Evolutionary conservation across 2,329 filamentous ascomycete genomes (phyloP).

Genomic region (Onygenales sp.): DNA sequence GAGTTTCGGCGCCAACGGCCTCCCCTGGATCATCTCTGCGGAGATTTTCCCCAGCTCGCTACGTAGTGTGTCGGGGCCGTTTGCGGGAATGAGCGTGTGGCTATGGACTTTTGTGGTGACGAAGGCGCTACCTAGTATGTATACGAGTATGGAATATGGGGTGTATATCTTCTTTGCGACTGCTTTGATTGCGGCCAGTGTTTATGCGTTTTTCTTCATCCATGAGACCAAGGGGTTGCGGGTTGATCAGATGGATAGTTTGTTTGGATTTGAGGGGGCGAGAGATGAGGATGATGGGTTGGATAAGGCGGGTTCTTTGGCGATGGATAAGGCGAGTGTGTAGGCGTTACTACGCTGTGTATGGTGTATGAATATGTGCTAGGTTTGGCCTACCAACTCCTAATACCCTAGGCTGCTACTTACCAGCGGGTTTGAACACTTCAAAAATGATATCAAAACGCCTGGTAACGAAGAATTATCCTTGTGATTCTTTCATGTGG

Average conservation of each 20-base stretch:
- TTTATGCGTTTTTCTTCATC: slow-evolving; percentile 28
- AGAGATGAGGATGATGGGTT: background rate
- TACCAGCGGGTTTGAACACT: too few species aligned
- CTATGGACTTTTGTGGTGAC: slow-evolving; percentile 25
- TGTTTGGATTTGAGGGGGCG: background rate
- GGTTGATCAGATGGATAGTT: slow-evolving; percentile 13
- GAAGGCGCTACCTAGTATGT: slow-evolving; percentile 32
- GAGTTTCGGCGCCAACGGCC: slow-evolving; percentile 31
- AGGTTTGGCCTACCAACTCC: too few species aligned
- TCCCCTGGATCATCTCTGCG: slow-evolving; percentile 36
- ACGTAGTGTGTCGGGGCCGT: slow-evolving; percentile 29
- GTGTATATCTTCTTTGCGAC: slow-evolving; percentile 34
- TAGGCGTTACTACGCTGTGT: too few species aligned
- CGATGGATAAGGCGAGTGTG: too few species aligned
- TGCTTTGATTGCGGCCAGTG: slow-evolving; percentile 24
- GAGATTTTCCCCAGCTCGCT: slow-evolving; percentile 34
- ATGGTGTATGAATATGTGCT: too few species aligned
- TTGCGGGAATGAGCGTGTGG: slow-evolving; percentile 13
- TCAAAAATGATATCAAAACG: too few species aligned
- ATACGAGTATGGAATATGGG: slow-evolving; percentile 29
- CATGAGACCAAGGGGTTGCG: slow-evolving; percentile 14
- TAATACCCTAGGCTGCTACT: too few species aligned
- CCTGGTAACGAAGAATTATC: too few species aligned
- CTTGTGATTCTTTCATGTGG: too few species aligned
- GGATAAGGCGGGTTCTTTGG: too few species aligned